phyloP scores from a whole-genome alignment of 306 rosid species.

The Glycine soja region DNA sequence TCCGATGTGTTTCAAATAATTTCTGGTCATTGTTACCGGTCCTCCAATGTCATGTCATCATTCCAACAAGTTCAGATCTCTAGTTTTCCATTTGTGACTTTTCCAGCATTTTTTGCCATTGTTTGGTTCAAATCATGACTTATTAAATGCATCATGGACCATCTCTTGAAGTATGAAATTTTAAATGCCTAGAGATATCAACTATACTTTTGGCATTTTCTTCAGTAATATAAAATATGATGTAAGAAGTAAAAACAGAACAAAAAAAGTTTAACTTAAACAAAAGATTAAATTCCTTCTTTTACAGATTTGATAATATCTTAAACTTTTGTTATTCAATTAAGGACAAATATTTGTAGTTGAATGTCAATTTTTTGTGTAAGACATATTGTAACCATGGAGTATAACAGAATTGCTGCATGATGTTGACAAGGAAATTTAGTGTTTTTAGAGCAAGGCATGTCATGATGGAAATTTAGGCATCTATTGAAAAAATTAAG shows the following conservation, averaged over 20 bases:
- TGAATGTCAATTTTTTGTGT: not conserved
- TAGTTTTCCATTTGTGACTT: too few species aligned
- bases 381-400: not conserved
- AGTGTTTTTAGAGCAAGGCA: not conserved
- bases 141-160: too few species aligned
- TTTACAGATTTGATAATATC: conserved; percentile 14
- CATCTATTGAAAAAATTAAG: not conserved
- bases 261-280: not conserved
- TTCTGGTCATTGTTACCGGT: too few species aligned
- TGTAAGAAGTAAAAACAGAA: not conserved
- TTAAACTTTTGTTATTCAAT: not conserved
- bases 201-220: too few species aligned
- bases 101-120: too few species aligned
- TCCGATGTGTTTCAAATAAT: too few species aligned
- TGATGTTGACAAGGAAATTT: conserved; percentile 11
- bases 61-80: too few species aligned
- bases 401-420: conserved; percentile 26
- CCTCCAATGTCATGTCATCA: too few species aligned
- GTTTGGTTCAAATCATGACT: too few species aligned
- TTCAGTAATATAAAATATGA: too few species aligned
- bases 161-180: too few species aligned
- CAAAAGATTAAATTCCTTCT: not conserved
- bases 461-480: conserved; percentile 1
- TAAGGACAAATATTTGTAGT: not conserved
- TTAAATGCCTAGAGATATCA: too few species aligned